These are phyloP conservation scores for Cryphonectria carpinicola DNA, from an alignment of 2,329 filamentous ascomycete genomes.

Conservation along the genomic window DNA sequence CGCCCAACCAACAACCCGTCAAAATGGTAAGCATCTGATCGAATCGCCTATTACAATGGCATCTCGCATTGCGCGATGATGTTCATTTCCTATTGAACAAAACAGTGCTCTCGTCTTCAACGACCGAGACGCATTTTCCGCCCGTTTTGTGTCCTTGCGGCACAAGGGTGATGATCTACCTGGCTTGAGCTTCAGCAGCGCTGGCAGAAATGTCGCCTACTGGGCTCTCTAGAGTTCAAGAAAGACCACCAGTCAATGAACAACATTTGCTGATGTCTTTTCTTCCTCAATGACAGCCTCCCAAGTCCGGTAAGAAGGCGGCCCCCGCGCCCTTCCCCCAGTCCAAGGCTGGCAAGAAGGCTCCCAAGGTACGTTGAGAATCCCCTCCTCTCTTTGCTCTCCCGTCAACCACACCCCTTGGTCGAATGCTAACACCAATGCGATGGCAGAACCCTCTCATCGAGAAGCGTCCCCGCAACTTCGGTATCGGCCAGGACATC, in stretches of 20 bases:
- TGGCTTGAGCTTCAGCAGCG: slow-evolving; percentile 64
- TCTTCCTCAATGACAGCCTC: slow-evolving; percentile 99
- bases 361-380: slow-evolving; percentile 78
- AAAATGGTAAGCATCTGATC: slow-evolving; percentile 65
- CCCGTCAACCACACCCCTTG: neutral
- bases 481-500: slow-evolving; percentile 97
- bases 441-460: slow-evolving; percentile 87
- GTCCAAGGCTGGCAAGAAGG: slow-evolving; percentile 95
- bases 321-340: slow-evolving; percentile 95
- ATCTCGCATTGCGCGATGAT: slow-evolving; percentile 22
- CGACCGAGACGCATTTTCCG: slow-evolving; percentile 44
- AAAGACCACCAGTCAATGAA: slow-evolving; percentile 75
- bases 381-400: neutral
- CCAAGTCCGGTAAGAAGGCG: slow-evolving; percentile 97
- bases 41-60: slow-evolving; percentile 32
- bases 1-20: slow-evolving; percentile 53
- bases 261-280: slow-evolving; percentile 93
- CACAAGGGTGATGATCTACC: slow-evolving; percentile 63
- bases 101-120: slow-evolving; percentile 37
- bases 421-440: slow-evolving; percentile 30
- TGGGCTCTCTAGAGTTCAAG: slow-evolving; percentile 90
- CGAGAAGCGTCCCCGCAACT: slow-evolving; percentile 98
- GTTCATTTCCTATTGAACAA: slow-evolving; percentile 23
- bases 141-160: slow-evolving; percentile 45
- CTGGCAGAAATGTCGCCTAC: slow-evolving; percentile 59